Percentiles rank a stretch among this genome's conserved stretches.
Conservation (phyloP, 495 filamentous ascomycete species). For the Aspergillus baeticus region DNA sequence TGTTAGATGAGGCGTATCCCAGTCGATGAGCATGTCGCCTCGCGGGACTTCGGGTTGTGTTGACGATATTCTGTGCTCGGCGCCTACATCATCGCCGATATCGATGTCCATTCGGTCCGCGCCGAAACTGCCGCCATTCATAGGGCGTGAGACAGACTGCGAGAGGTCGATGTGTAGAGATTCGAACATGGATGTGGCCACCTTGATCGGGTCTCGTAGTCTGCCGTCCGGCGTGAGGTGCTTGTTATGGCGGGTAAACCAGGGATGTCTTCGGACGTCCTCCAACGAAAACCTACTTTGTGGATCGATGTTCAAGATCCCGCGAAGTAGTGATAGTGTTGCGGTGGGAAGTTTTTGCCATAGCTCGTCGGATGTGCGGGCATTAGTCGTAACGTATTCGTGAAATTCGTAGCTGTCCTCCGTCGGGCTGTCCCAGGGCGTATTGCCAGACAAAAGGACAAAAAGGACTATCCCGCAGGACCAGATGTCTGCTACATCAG, state of each 20-base stretch:
- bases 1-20: constrained; percentile 61
- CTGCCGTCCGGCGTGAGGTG: constrained; percentile 71
- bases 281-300: constrained; percentile 77
- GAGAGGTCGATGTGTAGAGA: constrained; percentile 88
- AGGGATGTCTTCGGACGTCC: constrained; percentile 88
- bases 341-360: constrained; percentile 78
- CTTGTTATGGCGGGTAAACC: constrained; percentile 84
- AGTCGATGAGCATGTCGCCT: constrained; percentile 70
- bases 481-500: constrained; percentile 91
- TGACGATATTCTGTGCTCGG: constrained; percentile 54
- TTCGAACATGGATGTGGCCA: constrained; percentile 92
- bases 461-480: constrained; percentile 96
- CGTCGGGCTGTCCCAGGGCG: constrained; percentile 95
- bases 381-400: constrained; percentile 77
- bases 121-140: constrained; percentile 39
- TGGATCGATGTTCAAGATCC: constrained; percentile 87
- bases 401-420: constrained; percentile 75
- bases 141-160: constrained; percentile 51
- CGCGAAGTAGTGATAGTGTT: constrained; percentile 83
- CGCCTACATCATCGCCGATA: constrained; percentile 42
- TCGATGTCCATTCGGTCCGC: constrained; percentile 55
- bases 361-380: constrained; percentile 77
- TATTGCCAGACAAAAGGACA: constrained; percentile 92
- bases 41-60: constrained; percentile 80
- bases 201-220: constrained; percentile 72